A percentile compares a stretch with the other conserved stretches of the same genome.
These are phyloP conservation scores for Solanum chmielewskii DNA, from an alignment of 257 asterid genomes.

Conservation along the genomic window DNA sequence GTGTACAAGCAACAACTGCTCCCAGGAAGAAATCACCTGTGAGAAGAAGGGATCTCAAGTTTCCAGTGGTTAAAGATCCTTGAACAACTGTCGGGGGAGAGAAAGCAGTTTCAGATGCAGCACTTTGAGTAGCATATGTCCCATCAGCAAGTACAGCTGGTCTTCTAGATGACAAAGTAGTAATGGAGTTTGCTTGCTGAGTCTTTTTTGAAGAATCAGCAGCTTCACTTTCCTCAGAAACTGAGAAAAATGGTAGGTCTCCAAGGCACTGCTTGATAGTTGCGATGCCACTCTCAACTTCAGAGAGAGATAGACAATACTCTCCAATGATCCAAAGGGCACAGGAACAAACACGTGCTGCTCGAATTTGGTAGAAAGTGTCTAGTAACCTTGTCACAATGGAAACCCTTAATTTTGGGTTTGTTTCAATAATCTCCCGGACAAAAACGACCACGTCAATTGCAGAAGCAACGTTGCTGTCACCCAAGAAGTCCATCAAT, in stretches of 20 bases:
- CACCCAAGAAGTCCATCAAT: slow-evolving; percentile 97
- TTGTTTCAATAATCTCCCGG: slow-evolving; percentile 88
- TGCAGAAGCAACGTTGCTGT: slow-evolving; percentile 84
- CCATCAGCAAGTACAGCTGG: slow-evolving; percentile 97
- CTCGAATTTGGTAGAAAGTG: slow-evolving; percentile 86
- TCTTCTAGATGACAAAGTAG: slow-evolving; percentile 79
- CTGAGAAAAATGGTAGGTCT: slow-evolving; percentile 73
- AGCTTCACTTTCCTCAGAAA: slow-evolving; percentile 69
- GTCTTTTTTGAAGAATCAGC: slow-evolving; percentile 66
- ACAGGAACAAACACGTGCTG: slow-evolving; percentile 85
- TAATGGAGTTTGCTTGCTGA: slow-evolving; percentile 60
- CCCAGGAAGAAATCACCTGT: slow-evolving; percentile 92
- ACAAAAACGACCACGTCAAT: slow-evolving; percentile 82
- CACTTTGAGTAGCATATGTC: slow-evolving; percentile 95
- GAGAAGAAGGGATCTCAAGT: slow-evolving; percentile 84
- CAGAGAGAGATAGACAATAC: slow-evolving; percentile 79
- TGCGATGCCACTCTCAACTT: slow-evolving; percentile 74
- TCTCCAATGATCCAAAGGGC: slow-evolving; percentile 98
- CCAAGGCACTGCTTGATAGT: slow-evolving; percentile 94
- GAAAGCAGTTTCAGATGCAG: slow-evolving; percentile 93
- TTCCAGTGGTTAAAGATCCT: slow-evolving; percentile 56
- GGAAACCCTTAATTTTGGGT: slow-evolving; percentile 82
- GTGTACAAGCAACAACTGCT: slow-evolving; percentile 79
- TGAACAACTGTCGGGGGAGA: slow-evolving; percentile 66
- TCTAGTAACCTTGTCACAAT: slow-evolving; percentile 78